Evolutionary conservation across 345 rosid genomes (phyloP), one percentile per base, ranked within the genome.

Genomic region (Brassica juncea): DNA sequence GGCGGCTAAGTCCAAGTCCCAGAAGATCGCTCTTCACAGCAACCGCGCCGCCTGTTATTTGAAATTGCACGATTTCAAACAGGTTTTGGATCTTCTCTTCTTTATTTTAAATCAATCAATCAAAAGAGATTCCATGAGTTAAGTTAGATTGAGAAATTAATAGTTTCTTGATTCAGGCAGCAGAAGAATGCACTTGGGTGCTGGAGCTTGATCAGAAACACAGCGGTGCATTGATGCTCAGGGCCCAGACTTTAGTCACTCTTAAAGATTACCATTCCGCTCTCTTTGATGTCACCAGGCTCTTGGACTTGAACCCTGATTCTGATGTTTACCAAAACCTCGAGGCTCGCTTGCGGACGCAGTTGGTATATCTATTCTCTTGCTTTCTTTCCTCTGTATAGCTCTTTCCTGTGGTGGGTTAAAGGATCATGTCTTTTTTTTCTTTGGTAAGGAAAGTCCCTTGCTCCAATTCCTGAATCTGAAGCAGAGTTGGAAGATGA

Each of bases 1-100:
- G 23, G 64, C 88, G 68, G 97, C 97, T 62, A 92, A 86, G 77
- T 75, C 90, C 12, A 91, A 85, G 27, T 86, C 89, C 8, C 97
- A 91, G 81, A 91, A 84, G 91, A 94, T 94, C 86, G 89, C 97
- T 70, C 79, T 94, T 72, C 97, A 94, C 76, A 94, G 99, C 79
- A 94, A 94, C 75, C 84, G 97, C 54, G 99, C 99, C 66, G 97
- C 97, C 82, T 94, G 99, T 79, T 94, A 73, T 71, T 77, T 94
- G 82, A 94, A 92, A 63, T 66, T 94, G 44, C 97, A 89, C 82
- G 83, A 84, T 79, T 94, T 94, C 95, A 82, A 85, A 42, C 84
- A 87, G 94, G 97, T 94, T 11, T 25, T 0, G 1, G 60, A 23
- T 27, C 42, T 44, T 23, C 34, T 47, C 4, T 11, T 12, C 12